Base-by-base conservation (phyloP, 192 early-diverging fungal species). In the Dimargaris xerosporica region DNA sequence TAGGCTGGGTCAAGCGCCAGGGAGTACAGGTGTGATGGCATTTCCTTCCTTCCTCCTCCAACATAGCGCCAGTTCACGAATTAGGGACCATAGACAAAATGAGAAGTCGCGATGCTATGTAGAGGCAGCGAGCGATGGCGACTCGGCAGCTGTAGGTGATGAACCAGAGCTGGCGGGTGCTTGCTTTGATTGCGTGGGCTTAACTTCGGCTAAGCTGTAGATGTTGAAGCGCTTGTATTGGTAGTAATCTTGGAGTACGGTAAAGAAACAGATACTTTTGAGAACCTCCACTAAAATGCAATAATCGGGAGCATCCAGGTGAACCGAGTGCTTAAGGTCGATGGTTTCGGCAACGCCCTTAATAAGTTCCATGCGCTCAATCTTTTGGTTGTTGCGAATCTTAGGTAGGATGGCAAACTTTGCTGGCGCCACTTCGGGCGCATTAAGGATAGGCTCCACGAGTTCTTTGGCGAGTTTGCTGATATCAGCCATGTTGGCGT, bases 231-330 rank as follows among this genome's bases (percentile, higher is more conserved):
- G 79, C 46, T 73, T 74, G 46, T 81, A 55, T 4, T 62, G 54
- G n/a, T 75, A 69, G 51, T 76, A 84, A 46, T 84, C 81, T 30
- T 61, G 59, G n/a, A 82, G 75, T 2, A 84, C 76, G 43, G 77
- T 72, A 46, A 84, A 70, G 46, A 77, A 74, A 61, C 80, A 82
- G n/a, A 82, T 70, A 15, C 62, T 81, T 79, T 80, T 80, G 51
- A 78, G 73, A 5, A 85, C 68, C 61, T 85, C 83, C 10, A 76
- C 77, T 29, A 85, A 69, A 28, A 85, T 70, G 7, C 70, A 68
- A 2, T 74, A 70, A n/a, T 73, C 63, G 0, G 83, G 82, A 9
- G 79, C 61, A 15, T 63, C 71, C 58, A 85, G 64, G 50, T 82
- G 72, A 7, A 85, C 83, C 15, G 30, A 61, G 56, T 85, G 83